Conservation (phyloP, 768 basidiomycete genomes). For the Dentipellis sp. region DNA sequence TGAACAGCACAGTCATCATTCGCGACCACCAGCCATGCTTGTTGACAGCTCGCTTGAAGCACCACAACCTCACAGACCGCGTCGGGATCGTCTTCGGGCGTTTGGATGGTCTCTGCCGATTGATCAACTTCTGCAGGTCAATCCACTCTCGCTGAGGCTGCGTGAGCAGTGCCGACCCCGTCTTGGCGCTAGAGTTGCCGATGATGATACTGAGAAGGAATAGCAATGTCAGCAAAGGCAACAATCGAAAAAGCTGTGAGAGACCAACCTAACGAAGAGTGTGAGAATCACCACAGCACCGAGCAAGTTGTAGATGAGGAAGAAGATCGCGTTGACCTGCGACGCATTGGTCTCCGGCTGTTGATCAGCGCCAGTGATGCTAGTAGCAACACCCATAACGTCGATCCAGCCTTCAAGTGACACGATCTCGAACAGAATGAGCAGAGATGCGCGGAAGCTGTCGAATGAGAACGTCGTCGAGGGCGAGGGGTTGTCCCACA, state of each 20-base stretch:
- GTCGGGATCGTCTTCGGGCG: slow-evolving; percentile 58
- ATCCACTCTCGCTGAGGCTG: slow-evolving; percentile 90
- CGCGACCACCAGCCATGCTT: slow-evolving; percentile 94
- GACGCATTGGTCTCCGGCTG: slow-evolving; percentile 70
- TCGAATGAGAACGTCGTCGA: slow-evolving; percentile 88
- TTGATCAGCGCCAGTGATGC: slow-evolving; percentile 56
- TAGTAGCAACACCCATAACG: slow-evolving; percentile 75
- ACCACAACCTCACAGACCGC: slow-evolving; percentile 62
- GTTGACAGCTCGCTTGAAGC: slow-evolving; percentile 80
- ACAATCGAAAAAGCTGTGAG: neutral
- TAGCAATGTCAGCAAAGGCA: slow-evolving; percentile 6
- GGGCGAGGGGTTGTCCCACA: slow-evolving; percentile 83
- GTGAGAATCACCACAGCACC: slow-evolving; percentile 87
- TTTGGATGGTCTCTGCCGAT: slow-evolving; percentile 78
- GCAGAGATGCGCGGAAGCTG: slow-evolving; percentile 67
- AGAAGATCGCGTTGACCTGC: slow-evolving; percentile 83
- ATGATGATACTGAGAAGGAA: slow-evolving; percentile 74
- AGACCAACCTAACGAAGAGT: slow-evolving; percentile 74
- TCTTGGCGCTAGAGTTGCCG: slow-evolving; percentile 81
- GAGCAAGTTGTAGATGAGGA: slow-evolving; percentile 84
- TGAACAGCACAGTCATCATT: slow-evolving; percentile 67
- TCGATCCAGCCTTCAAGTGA: slow-evolving; percentile 97
- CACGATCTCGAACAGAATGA: slow-evolving; percentile 94
- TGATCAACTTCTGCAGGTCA: slow-evolving; percentile 83
- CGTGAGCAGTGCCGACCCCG: slow-evolving; percentile 81